phyloP scores from a whole-genome alignment of 495 filamentous ascomycete genomes.

The Lophiostoma macrostomum region DNA sequence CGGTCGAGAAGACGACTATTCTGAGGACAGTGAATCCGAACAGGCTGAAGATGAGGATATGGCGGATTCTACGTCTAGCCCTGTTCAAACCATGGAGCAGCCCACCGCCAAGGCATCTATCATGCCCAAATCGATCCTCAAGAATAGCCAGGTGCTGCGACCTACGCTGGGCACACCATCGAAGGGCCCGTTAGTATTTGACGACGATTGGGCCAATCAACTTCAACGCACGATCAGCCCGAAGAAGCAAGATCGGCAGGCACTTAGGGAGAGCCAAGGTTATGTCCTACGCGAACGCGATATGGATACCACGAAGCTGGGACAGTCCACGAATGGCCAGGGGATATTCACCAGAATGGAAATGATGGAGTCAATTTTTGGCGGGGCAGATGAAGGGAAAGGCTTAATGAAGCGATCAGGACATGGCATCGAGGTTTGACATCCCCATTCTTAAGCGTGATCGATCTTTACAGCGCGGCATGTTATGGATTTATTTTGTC shows the following conservation, averaged over 20 bases:
- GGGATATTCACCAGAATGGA: constrained; percentile 78
- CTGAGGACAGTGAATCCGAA: constrained; percentile 64
- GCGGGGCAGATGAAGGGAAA: constrained; percentile 47
- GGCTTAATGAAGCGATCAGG: constrained; percentile 48
- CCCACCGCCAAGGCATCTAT: constrained; percentile 27
- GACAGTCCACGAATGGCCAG: constrained; percentile 35
- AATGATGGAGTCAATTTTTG: constrained; percentile 87
- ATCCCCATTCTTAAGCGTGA: constrained; percentile 39
- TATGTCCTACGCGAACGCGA: constrained; percentile 50
- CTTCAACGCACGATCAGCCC: constrained; percentile 89
- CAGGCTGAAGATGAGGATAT: constrained; percentile 69
- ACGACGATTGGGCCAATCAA: constrained; percentile 84
- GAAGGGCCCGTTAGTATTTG: constrained; percentile 46
- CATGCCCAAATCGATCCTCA: constrained; percentile 49
- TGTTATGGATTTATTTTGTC: constrained; percentile 37
- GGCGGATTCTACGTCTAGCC: constrained; percentile 67
- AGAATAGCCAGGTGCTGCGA: constrained; percentile 34
- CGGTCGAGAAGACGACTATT: constrained; percentile 62
- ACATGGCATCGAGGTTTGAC: constrained; percentile 73
- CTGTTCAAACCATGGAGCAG: constrained; percentile 65
- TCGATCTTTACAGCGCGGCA: constrained; percentile 43
- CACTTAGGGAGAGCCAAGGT: constrained; percentile 58
- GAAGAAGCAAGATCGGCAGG: constrained; percentile 75
- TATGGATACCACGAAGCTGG: constrained; percentile 27
- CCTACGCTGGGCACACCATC: constrained; percentile 33